These are phyloP conservation scores for Limonium bicolor DNA, from an alignment of 148 eudicot species.

Conservation along the genomic window DNA sequence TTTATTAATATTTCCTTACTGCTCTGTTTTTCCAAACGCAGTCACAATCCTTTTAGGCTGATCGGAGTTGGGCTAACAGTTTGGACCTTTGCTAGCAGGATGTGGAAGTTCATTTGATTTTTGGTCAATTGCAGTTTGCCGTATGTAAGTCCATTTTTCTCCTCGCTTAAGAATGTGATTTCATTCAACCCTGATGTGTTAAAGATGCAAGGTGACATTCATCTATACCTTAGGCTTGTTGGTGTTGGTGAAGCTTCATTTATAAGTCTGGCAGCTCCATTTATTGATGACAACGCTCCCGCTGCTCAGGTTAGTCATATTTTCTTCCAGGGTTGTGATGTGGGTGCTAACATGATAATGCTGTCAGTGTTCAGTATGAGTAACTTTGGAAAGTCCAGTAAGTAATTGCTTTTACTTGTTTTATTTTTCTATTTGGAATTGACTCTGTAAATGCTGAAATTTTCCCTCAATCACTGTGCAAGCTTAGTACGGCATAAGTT, in stretches of 20 bases:
- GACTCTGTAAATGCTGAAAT: too few relatives aligned
- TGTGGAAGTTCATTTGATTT: conserved; percentile 73
- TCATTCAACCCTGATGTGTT: too few relatives aligned
- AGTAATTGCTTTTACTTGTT: too few relatives aligned
- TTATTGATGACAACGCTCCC: conserved; percentile 96
- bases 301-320: conserved; percentile 40
- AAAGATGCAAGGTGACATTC: too few relatives aligned
- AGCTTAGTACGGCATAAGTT: too few relatives aligned
- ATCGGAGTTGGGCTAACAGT: conserved; percentile 88
- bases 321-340: conserved; percentile 1
- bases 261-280: conserved; percentile 98
- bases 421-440: too few relatives aligned
- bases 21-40: conserved; percentile 15
- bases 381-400: too few relatives aligned
- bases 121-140: conserved; percentile 69
- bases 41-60: conserved; percentile 89
- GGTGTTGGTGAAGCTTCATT: conserved; percentile 99
- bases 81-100: conserved; percentile 78
- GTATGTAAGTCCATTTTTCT: conserved; percentile 47
- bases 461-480: too few relatives aligned
- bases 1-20: too few relatives aligned
- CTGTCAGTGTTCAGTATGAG: too few relatives aligned
- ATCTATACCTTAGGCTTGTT: conserved; percentile 64
- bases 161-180: background rate
- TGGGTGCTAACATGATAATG: too few relatives aligned